Conservation (phyloP, 2,329 filamentous ascomycete species). For the Chaetomium globosum region DNA sequence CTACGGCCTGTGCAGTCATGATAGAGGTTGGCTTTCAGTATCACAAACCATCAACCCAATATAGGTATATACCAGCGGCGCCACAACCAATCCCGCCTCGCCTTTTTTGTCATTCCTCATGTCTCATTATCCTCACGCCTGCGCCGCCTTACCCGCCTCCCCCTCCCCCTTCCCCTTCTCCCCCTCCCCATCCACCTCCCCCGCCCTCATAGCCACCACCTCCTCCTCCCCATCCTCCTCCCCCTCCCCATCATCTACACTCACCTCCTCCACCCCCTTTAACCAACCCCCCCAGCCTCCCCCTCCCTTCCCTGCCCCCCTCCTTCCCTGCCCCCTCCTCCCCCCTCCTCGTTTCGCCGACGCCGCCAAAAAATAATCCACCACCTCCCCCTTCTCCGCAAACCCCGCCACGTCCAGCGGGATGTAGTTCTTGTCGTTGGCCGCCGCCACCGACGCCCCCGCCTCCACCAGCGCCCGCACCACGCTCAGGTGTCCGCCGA, state of each 20-base stretch:
- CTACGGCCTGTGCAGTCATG: constrained; percentile 54
- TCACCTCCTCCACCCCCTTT: constrained; percentile 11
- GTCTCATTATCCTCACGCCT: background rate
- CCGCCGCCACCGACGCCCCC: constrained; percentile 75
- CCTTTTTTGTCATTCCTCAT: background rate
- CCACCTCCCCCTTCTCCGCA: constrained; percentile 67
- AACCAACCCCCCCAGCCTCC: constrained; percentile 40
- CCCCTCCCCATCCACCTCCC: background rate
- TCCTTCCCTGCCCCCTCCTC: constrained; percentile 50
- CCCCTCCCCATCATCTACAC: background rate
- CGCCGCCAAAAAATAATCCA: constrained; percentile 63
- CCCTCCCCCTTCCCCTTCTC: background rate
- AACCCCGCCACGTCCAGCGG: constrained; percentile 74
- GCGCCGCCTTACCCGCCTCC: background rate
- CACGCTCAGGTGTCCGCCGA: constrained; percentile 81
- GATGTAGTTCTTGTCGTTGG: constrained; percentile 83
- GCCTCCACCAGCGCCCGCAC: constrained; percentile 76
- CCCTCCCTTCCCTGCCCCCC: too few relatives aligned
- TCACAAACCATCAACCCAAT: background rate
- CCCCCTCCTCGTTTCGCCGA: too few relatives aligned
- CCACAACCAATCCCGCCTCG: background rate
- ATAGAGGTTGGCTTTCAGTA: too few relatives aligned
- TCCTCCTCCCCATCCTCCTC: background rate
- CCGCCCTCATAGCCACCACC: background rate
- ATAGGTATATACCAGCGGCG: background rate